Base-by-base conservation (phyloP, 768 basidiomycete genomes). In the Mycena latifolia region DNA sequence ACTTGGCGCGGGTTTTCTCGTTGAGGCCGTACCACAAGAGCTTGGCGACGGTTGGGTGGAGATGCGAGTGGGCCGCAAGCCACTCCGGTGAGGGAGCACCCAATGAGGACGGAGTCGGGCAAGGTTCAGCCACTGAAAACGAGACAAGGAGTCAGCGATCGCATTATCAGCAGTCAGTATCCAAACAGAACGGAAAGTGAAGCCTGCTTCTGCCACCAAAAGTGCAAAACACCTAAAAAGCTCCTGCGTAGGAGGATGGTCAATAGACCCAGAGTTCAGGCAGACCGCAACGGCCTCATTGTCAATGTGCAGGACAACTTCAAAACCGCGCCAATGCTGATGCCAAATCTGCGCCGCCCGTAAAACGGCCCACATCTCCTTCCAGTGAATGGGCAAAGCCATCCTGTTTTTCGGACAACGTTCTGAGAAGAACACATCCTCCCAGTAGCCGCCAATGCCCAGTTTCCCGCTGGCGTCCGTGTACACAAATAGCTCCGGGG, bases 281-380 rank as follows among this genome's bases (percentile, higher is more conserved):
- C 61, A 67, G 7, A 20, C 54, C 9, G 70, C 61, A 45, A 72
- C 63, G 0, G 74, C 72, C 58, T 70, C 57, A 33, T 76, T 76
- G 41, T 75, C 75, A 9, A 71, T 60, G 46, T 74, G 74, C 28
- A 76, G 61, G 5, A 71, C 61, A 35, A 76, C 64, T 31, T 63
- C 55, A 6, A 22, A 43, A 0, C 62, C 62, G 0, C 46, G 46
- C 62, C 62, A 63, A 22, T 27, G 37, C 12, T 7, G 12, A 12
- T 50, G 33, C 62, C 62, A 63, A 25, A 56, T 29, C 39, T 73
- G 74, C 14, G 48, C 43, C 29, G 72, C 73, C 10, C 25, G 35
- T 3, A 55, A 33, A 6, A 55, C 54, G 6, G 54, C 54, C 9
- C 9, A 41, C 54, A 55, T 55, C 54, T 55, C 54, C 22, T 18